Conservation (phyloP, 441 rosid genomes). For the Theobroma grandiflorum region DNA sequence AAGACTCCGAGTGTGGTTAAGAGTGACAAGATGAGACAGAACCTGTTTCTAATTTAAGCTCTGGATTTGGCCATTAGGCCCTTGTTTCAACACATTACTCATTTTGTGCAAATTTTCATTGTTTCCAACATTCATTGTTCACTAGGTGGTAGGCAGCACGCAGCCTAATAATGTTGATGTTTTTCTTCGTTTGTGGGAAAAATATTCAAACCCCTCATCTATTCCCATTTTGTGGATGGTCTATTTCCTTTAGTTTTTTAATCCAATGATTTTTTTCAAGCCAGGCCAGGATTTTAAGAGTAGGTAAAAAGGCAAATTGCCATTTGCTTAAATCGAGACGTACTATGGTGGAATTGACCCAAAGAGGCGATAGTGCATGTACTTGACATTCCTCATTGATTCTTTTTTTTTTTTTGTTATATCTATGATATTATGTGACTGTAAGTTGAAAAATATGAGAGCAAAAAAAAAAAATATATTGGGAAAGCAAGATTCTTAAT, state of each 20-base stretch:
- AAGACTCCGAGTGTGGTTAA: background rate
- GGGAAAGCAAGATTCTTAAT: too few relatives aligned
- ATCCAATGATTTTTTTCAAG: background rate
- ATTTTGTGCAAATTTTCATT: background rate
- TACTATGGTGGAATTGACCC: background rate
- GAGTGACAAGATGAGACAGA: background rate
- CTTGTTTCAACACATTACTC: background rate
- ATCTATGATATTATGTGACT: too few relatives aligned
- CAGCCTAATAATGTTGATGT: background rate
- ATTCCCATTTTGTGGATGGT: background rate
- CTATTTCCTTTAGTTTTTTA: background rate
- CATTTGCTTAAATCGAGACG: background rate
- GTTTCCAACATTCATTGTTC: background rate
- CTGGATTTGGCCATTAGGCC: background rate
- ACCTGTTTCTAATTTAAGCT: background rate
- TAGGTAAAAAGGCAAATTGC: background rate
- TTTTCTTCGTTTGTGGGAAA: background rate
- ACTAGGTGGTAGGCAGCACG: slow-evolving; percentile 1
- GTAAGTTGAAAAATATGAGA: too few relatives aligned
- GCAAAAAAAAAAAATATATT: background rate
- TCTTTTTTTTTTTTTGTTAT: background rate
- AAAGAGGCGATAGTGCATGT: background rate
- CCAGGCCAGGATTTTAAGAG: background rate
- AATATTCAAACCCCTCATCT: slow-evolving; percentile 21
- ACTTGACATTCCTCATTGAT: background rate